A percentile compares a stretch with the other conserved stretches of the same genome.
These are phyloP conservation scores for Aspergillus pseudonomiae DNA, from an alignment of 2,329 filamentous ascomycete genomes.

Conservation along the genomic window DNA sequence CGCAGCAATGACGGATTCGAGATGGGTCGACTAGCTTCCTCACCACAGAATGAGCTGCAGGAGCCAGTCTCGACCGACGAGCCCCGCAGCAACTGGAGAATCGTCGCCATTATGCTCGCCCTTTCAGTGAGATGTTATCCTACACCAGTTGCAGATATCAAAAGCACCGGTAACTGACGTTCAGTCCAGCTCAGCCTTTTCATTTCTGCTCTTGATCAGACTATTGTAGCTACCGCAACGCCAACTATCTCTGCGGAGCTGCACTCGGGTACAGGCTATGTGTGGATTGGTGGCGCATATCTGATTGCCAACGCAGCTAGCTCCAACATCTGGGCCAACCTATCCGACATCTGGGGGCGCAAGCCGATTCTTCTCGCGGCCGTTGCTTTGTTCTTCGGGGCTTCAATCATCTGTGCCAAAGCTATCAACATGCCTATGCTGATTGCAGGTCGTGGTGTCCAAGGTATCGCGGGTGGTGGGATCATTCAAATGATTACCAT, in stretches of 20 bases:
- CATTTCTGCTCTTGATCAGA: constrained; percentile 45
- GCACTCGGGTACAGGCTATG: constrained; percentile 69
- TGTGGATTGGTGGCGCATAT: constrained; percentile 77
- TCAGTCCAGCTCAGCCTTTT: constrained; percentile 21
- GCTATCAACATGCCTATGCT: constrained; percentile 54
- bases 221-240: constrained; percentile 64
- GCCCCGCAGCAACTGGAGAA: constrained; percentile 20
- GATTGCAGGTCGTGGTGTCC: constrained; percentile 56
- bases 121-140: constrained; percentile 18
- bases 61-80: neutral
- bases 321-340: constrained; percentile 70
- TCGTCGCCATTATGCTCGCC: constrained; percentile 21
- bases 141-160: neutral
- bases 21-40: neutral
- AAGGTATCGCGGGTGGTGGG: constrained; percentile 59
- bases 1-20: neutral
- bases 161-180: neutral
- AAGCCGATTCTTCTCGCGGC: constrained; percentile 55
- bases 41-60: neutral
- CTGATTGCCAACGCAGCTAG: constrained; percentile 69
- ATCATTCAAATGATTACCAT: constrained; percentile 57
- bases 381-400: constrained; percentile 52
- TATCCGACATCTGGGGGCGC: constrained; percentile 34
- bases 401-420: constrained; percentile 54
- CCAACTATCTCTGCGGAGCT: constrained; percentile 65